Evolutionary conservation across 2,329 filamentous ascomycete genomes (phyloP), one percentile per base, ranked within the genome.

Genomic region (Lasiodiplodia theobromae): DNA sequence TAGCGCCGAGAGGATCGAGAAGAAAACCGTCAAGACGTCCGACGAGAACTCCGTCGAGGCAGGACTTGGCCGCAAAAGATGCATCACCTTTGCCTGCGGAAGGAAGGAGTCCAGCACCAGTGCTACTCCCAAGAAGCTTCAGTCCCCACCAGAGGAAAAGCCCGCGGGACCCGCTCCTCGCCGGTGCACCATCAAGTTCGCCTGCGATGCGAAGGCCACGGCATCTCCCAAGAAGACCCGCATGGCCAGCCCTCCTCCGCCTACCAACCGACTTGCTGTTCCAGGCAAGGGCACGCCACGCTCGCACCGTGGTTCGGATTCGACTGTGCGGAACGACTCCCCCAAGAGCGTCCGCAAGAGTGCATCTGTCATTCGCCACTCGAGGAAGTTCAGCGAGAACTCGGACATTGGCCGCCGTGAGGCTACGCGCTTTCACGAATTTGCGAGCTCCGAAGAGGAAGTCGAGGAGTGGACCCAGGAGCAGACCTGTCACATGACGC

Each of bases 61-160:
- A n/a, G 85, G 83, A 12, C 81, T 90, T 64, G 90, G 89, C 60
- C 91, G 92, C 75, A 97, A 94, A 82, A 89, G 94, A 70, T 95
- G 92, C 79, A 97, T 98, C 73, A 95, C 92, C 69, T 98, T 98
- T 78, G 94, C 93, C 40, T 98, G 95, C 77, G 90, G 87, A 44
- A 71, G 71, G 37, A 78, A 79, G 76, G 85, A 88, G 8, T 81
- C 82, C 31, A 74, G 79, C 37, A 84, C 83, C 71, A 78, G 81
- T 63, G 70, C 65, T 51, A 70, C 72, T 23, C 70, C 71, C 52
- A 56, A 71, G 21, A 75, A 78, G 72, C 81, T 80, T 69, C 63
- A 67, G 49, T 64, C 44, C 11, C 60, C 60, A 52, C 52, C 52
- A 21, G 57, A 71, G 28, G 67, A 75, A 28, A 69, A 73, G 28